Percentiles rank a stretch among this genome's conserved stretches.
These are phyloP conservation scores for Gymnopilus dilepis DNA, from an alignment of 768 basidiomycete species.

Conservation along the genomic window DNA sequence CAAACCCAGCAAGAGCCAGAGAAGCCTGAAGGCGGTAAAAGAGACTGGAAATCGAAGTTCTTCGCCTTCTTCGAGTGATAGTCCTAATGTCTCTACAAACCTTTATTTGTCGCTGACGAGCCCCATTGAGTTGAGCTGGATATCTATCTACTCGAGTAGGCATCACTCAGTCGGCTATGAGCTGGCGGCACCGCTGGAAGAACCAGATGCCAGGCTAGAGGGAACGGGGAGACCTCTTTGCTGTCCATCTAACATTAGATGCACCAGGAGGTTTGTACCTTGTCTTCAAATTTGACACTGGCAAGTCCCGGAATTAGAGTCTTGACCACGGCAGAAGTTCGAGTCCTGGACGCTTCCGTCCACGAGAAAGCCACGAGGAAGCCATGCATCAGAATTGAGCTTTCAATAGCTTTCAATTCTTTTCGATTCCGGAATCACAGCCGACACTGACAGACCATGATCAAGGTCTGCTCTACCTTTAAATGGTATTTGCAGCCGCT, in stretches of 20 bases:
- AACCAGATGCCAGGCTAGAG: too few species aligned
- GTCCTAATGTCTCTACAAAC: background rate
- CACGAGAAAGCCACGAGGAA: slow-evolving; percentile 4
- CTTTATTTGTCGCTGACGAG: too few species aligned
- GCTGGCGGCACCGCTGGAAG: too few species aligned
- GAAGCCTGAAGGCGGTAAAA: too few species aligned
- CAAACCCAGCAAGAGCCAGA: too few species aligned
- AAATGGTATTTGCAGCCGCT: background rate
- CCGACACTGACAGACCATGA: background rate
- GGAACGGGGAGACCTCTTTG: too few species aligned
- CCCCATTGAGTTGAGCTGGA: too few species aligned
- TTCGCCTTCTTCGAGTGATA: background rate
- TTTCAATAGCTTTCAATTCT: background rate
- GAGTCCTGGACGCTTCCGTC: background rate
- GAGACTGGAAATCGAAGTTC: background rate
- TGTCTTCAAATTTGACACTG: too few species aligned
- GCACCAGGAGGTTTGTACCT: too few species aligned
- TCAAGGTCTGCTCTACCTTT: background rate
- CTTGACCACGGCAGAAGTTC: background rate
- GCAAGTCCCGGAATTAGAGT: background rate
- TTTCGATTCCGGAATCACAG: background rate
- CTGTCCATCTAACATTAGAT: too few species aligned
- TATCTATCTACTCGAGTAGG: too few species aligned
- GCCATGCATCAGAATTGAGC: background rate
- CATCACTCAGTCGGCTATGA: too few species aligned